Percentiles rank a stretch among this genome's conserved stretches.
phyloP scores from a whole-genome alignment of 2,329 filamentous ascomycete species.

The Polychaeton citri region DNA sequence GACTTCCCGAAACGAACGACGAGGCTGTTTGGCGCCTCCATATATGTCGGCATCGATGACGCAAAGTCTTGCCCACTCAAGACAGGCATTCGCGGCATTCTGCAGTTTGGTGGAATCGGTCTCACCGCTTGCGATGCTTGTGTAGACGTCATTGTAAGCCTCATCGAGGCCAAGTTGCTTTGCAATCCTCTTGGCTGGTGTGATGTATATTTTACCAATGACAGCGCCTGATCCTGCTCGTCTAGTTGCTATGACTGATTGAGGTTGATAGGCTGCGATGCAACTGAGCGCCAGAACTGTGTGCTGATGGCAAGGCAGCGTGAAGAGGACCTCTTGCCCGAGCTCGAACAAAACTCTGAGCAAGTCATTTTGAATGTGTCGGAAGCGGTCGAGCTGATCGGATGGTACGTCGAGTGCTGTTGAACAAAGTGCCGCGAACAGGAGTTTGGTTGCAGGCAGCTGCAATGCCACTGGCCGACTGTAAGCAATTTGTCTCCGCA shows the following conservation, averaged over 20 bases:
- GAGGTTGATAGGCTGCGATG: conserved; percentile 5
- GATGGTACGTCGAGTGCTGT: conserved; percentile 5
- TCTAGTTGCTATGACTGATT: conserved; percentile 2
- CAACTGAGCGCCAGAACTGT: conserved; percentile 3
- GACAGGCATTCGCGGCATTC: neutral
- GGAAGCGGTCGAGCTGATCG: neutral
- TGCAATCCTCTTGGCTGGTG: conserved; percentile 3
- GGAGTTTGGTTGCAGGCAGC: conserved; percentile 1
- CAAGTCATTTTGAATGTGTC: neutral
- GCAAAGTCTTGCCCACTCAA: conserved; percentile 4
- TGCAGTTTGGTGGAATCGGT: neutral
- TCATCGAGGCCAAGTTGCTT: neutral
- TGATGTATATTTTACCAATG: conserved; percentile 3
- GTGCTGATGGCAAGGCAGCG: conserved; percentile 1
- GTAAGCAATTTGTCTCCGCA: conserved; percentile 1
- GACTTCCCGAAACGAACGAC: neutral
- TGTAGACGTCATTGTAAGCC: neutral
- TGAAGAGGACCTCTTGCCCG: conserved; percentile 1
- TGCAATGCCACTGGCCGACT: neutral
- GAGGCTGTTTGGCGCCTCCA: neutral
- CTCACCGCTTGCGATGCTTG: neutral
- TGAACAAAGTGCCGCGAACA: conserved; percentile 3
- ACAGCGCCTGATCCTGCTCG: conserved; percentile 4
- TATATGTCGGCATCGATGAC: neutral
- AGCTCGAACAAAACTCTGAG: neutral